Percentiles rank a stretch among this genome's conserved stretches.
phyloP scores from a whole-genome alignment of 345 rosid species.

The Cochlearia excelsa region DNA sequence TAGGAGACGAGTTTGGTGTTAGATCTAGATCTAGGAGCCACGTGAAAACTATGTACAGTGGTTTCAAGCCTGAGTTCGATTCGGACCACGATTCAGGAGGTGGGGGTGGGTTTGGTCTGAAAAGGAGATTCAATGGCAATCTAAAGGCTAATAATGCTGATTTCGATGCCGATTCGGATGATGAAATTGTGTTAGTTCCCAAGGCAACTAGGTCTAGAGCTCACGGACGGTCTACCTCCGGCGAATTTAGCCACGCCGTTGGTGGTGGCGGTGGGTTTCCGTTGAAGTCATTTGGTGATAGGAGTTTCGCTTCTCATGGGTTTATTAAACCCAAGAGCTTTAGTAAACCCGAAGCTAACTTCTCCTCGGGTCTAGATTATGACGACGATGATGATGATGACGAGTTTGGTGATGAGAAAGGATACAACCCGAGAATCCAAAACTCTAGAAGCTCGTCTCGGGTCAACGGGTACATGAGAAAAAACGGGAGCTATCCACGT shows the following conservation, averaged over 20 bases:
- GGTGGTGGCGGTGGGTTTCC: conserved; percentile 47
- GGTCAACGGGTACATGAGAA: conserved; percentile 19
- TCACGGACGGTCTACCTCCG: conserved; percentile 31
- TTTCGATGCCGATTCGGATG: conserved; percentile 35
- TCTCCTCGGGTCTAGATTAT: conserved; percentile 32
- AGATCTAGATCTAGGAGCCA: conserved; percentile 40
- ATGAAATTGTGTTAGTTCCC: conserved; percentile 36
- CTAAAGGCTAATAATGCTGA: conserved; percentile 27
- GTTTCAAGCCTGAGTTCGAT: conserved; percentile 35
- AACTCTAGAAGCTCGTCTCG: conserved; percentile 26
- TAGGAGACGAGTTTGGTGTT: conserved; percentile 38
- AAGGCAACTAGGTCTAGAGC: conserved; percentile 32
- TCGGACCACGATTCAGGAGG: conserved; percentile 37
- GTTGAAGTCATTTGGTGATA: conserved; percentile 49
- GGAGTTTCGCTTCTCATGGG: conserved; percentile 36
- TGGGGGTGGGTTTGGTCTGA: conserved; percentile 29
- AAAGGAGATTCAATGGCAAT: conserved; percentile 37
- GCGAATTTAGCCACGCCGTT: conserved; percentile 28
- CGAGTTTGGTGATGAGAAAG: conserved; percentile 38
- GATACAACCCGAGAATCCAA: conserved; percentile 28
- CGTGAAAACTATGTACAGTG: conserved; percentile 34
- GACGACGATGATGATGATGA: conserved; percentile 28
- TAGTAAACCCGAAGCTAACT: conserved; percentile 35
- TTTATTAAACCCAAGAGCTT: conserved; percentile 35
- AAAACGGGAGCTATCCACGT: conserved; percentile 28